Conservation (phyloP, 495 filamentous ascomycete species). For the Trichoderma asperelloides region DNA sequence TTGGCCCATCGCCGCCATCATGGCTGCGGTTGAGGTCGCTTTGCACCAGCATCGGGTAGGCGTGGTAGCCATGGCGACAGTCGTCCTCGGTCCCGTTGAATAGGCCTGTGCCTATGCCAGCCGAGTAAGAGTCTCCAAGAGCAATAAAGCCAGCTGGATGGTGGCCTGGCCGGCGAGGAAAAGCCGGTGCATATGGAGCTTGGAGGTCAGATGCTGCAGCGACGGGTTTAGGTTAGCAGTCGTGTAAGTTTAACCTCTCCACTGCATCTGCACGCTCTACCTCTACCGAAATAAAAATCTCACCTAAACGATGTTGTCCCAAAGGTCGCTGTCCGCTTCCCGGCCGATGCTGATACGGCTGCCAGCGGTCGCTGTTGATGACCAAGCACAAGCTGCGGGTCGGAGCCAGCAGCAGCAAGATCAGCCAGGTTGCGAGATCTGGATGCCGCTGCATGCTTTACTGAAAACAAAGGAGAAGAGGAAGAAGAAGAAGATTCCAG, state of each 20-base stretch:
- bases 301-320: neutral
- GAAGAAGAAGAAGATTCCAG: neutral
- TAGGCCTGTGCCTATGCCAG: constrained; percentile 35
- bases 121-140: constrained; percentile 41
- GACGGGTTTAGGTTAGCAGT: neutral
- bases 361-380: neutral
- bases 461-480: neutral
- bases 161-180: neutral
- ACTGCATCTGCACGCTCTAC: no score
- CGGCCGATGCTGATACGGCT: neutral
- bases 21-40: constrained; percentile 16
- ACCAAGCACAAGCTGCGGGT: neutral
- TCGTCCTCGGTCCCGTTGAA: constrained; percentile 28
- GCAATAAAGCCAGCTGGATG: constrained; percentile 27
- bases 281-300: no score
- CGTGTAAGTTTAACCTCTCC: neutral
- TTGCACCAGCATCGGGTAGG: constrained; percentile 30
- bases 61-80: constrained; percentile 29
- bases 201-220: neutral
- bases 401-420: neutral
- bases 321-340: neutral
- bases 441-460: neutral
- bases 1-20: constrained; percentile 10
- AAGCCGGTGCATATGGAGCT: neutral
- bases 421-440: neutral